These are phyloP conservation scores for Mangifera indica DNA, from an alignment of 345 rosid genomes.

Conservation along the genomic window DNA sequence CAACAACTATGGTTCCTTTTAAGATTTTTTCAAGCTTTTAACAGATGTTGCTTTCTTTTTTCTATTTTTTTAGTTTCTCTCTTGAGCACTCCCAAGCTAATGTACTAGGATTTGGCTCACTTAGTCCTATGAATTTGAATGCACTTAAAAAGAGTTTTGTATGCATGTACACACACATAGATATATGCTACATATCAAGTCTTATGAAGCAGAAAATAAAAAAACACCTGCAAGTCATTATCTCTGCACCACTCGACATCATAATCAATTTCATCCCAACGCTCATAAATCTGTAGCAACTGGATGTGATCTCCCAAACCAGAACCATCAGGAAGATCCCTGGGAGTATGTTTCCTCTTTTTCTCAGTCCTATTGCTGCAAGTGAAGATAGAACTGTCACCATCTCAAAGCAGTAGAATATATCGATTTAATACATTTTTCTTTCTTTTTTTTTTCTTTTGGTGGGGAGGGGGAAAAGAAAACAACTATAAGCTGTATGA, in stretches of 20 bases:
- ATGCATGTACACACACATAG: background rate
- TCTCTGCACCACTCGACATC: constrained; percentile 80
- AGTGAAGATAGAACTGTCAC: constrained; percentile 14
- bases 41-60: background rate
- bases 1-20: background rate
- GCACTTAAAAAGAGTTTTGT: background rate
- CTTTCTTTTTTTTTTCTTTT: too few relatives aligned
- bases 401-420: constrained; percentile 8
- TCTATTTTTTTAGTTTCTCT: background rate
- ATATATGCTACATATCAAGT: background rate
- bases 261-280: constrained; percentile 69
- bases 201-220: constrained; percentile 20
- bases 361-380: constrained; percentile 63
- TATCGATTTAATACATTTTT: background rate
- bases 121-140: background rate
- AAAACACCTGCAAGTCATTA: constrained; percentile 65
- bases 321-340: constrained; percentile 86
- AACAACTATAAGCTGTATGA: too few relatives aligned
- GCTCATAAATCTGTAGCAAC: constrained; percentile 79
- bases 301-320: constrained; percentile 96
- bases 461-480: too few relatives aligned
- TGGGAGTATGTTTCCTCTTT: constrained; percentile 68
- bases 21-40: background rate
- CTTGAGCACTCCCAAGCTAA: background rate
- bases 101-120: background rate